A percentile compares a stretch with the other conserved stretches of the same genome.
phyloP scores from a whole-genome alignment of 2,329 filamentous ascomycete genomes.

The Clarireedia sp. region DNA sequence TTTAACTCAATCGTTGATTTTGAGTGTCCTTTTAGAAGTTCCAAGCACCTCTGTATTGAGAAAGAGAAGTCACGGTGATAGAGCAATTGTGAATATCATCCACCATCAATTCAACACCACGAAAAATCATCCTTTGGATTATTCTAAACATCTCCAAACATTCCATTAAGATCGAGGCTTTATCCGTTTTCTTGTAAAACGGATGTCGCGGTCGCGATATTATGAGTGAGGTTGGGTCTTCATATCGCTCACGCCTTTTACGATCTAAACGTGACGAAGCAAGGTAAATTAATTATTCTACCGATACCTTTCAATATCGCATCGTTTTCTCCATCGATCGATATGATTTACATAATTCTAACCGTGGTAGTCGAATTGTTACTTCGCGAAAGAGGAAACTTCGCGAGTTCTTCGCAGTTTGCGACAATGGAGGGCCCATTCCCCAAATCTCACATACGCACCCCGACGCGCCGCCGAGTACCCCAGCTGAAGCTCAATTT shows the following conservation, averaged over 20 bases:
- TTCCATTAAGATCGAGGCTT: constrained; percentile 31
- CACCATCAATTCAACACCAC: constrained; percentile 14
- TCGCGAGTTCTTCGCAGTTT: constrained; percentile 78
- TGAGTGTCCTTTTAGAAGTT: background rate
- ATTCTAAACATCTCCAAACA: constrained; percentile 26
- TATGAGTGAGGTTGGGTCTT: constrained; percentile 63
- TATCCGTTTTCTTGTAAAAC: constrained; percentile 57
- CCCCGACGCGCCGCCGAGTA: constrained; percentile 46
- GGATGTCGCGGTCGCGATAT: constrained; percentile 61
- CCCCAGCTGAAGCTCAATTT: constrained; percentile 46
- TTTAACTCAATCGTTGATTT: background rate
- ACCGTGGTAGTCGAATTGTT: constrained; percentile 56
- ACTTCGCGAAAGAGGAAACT: constrained; percentile 85
- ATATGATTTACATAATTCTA: constrained; percentile 22
- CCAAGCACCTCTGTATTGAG: background rate
- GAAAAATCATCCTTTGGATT: constrained; percentile 22
- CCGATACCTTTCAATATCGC: constrained; percentile 18
- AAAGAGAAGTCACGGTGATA: constrained; percentile 1
- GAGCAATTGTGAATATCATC: constrained; percentile 20
- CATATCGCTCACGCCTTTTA: constrained; percentile 59
- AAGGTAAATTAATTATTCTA: constrained; percentile 40
- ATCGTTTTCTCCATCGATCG: constrained; percentile 18
- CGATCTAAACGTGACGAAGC: constrained; percentile 56
- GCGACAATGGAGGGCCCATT: constrained; percentile 52
- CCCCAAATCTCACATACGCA: constrained; percentile 51